Evolutionary conservation across 1,139 yeast genomes (phyloP), one percentile per base, ranked within the genome.

Genomic region (Kodamaea fungicola): DNA sequence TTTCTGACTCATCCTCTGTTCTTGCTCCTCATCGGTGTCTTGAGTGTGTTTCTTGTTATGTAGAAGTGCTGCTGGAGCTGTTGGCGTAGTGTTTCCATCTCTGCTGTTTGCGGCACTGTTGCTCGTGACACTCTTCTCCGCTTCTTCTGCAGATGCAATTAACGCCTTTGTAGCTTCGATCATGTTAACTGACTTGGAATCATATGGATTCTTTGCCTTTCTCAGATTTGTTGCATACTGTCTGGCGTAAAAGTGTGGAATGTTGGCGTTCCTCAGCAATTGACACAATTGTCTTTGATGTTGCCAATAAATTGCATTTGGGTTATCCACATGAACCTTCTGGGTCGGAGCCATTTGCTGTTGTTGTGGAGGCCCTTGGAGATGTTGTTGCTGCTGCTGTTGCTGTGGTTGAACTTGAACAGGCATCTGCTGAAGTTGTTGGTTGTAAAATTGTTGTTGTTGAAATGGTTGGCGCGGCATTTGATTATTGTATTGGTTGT

Each of bases 191-290:
- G 66, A 43, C 46, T 73, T 74, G 23, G 56, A 57, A 23, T 67
- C 76, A 47, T 70, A 70, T 2, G 74, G 74, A 38, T 66, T 67
- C 53, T 74, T 74, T 33, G 61, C 59, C 59, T 76, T 74, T 67
- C 79, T 67, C 13, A 92, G 86, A 49, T 86, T 77, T 41, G 87
- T 76, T 2, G 97, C 97, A 39, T 94, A 95, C 51, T 85, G 86
- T 45, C 97, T 76, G 3, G 98, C 98, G 61, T 89, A 92, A 49
- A 76, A 84, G 62, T 92, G 97, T 7, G 97, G 89, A 31, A 77
- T 64, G 44, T 67, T 73, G 10, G 90, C 77, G 46, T 78, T 80
- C 60, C 96, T 75, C 5, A 96, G 85, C 31, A 86, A 62, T 45
- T 83, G 88, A 25, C 83, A 85, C 47, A 92, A 72, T 57, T 84